Evolutionary conservation across 768 basidiomycete species (phyloP), one percentile per base, ranked within the genome.

Genomic region (Scleroderma bovista): DNA sequence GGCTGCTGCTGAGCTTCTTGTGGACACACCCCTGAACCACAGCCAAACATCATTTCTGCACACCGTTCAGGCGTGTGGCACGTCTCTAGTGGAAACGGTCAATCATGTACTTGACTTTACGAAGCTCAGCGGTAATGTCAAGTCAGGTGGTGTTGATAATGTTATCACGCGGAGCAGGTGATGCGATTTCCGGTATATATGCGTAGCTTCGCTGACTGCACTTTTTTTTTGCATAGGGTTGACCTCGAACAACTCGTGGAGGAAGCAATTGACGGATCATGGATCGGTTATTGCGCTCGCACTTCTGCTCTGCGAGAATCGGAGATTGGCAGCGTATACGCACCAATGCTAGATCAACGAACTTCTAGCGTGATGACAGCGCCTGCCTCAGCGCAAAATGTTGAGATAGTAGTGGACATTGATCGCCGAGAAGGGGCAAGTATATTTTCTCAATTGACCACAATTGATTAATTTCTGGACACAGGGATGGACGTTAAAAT

Each of bases 81-180:
- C 87, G n/a, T 92, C 91, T 1, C 77, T 97, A 1, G 90, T 94
- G 37, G 94, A 97, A 71, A 95, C 93, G 1, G 93, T 97, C 44
- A 96, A 96, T 61, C 94, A 97, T 58, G 94, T 97, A 6, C 73
- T 97, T 23, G 94, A 97, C 64, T 97, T 94, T 61, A 95, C 93
- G 26, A 97, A 97, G 62, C 76, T 95, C 20, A 93, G 89, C 53
- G 93, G 92, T 19, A 89, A 86, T 58, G 75, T 82, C 41, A 89
- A 88, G 62, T 76, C 81, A 2, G 88, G 86, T 23, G 85, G 86
- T 36, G 79, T 85, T 8, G 83, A 89, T 62, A 87, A 86, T 54
- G 80, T 83, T 38, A 89, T 92, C 53, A 73, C 78, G 17, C 78
- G 79, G 9, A 77, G 79, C 51, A 78, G 74, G 88, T 86, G 46